Evolutionary conservation across 2,329 filamentous ascomycete genomes (phyloP).

Genomic region (Cladosporium velox): DNA sequence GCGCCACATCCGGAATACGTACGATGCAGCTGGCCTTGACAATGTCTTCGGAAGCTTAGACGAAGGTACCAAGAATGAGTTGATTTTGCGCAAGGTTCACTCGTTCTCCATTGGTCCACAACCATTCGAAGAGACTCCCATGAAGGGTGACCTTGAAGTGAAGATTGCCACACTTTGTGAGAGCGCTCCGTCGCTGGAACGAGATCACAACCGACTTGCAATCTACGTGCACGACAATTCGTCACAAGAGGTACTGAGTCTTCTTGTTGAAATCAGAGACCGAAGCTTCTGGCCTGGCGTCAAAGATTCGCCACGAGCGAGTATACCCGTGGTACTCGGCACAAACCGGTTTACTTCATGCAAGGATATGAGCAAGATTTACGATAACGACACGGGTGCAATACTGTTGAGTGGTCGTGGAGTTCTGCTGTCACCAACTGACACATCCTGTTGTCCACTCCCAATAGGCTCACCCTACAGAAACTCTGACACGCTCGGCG

Average conservation of each 20-base stretch:
- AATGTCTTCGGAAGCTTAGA: slow-evolving; percentile 35
- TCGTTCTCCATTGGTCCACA: slow-evolving; percentile 25
- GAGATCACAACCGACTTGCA: slow-evolving; percentile 27
- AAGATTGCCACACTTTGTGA: slow-evolving; percentile 28
- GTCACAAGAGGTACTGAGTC: slow-evolving; percentile 27
- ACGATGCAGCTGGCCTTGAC: slow-evolving; percentile 35
- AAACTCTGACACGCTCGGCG: slow-evolving; percentile 27
- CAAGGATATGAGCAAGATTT: slow-evolving; percentile 31
- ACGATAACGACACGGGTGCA: slow-evolving; percentile 24
- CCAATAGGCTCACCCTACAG: slow-evolving; percentile 29
- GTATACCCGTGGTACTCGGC: slow-evolving; percentile 30
- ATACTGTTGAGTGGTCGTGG: slow-evolving; percentile 30
- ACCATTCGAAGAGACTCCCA: background rate
- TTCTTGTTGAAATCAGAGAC: slow-evolving; percentile 32
- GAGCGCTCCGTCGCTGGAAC: slow-evolving; percentile 16
- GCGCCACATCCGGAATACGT: slow-evolving; percentile 34
- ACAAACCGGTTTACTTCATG: slow-evolving; percentile 26
- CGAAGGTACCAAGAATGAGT: slow-evolving; percentile 38
- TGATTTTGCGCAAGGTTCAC: slow-evolving; percentile 38
- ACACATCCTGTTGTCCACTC: slow-evolving; percentile 27
- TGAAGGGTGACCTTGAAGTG: slow-evolving; percentile 8
- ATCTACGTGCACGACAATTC: slow-evolving; percentile 34
- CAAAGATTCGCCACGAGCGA: slow-evolving; percentile 20
- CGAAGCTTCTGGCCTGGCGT: slow-evolving; percentile 32
- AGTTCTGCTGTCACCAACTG: slow-evolving; percentile 30